Conservation (phyloP, 441 rosid genomes). For the Brassica hybrid region DNA sequence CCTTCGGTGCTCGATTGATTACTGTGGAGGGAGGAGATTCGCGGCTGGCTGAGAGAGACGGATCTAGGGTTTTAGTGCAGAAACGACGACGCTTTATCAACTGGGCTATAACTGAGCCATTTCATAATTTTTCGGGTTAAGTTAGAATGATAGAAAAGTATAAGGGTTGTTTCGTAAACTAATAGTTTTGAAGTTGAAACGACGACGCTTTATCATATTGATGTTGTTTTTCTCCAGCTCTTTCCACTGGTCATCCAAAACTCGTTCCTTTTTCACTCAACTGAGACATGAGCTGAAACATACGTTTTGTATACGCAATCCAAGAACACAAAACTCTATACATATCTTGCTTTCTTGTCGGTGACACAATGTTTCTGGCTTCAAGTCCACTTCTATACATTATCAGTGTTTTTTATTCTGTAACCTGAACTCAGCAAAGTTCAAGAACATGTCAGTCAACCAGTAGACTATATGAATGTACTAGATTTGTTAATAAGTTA, state of each 20-base stretch:
- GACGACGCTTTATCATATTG: neutral
- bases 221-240: neutral
- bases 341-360: neutral
- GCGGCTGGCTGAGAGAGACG: conserved; percentile 25
- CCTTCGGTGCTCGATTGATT: conserved; percentile 35
- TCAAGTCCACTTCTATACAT: neutral
- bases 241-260: neutral
- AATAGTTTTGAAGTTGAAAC: neutral
- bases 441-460: neutral
- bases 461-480: neutral
- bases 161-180: conserved; percentile 13
- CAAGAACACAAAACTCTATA: neutral
- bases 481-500: neutral
- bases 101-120: neutral
- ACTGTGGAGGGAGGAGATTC: conserved; percentile 15
- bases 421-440: neutral
- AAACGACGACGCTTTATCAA: conserved; percentile 25
- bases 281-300: neutral
- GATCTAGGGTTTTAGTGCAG: conserved; percentile 31
- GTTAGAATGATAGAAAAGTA: neutral
- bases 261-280: neutral
- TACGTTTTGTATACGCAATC: neutral
- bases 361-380: neutral
- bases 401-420: neutral
- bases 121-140: neutral